Evolutionary conservation across 352 stramenopile genomes (phyloP).

Genomic region (Phytophthora cryptogea): DNA sequence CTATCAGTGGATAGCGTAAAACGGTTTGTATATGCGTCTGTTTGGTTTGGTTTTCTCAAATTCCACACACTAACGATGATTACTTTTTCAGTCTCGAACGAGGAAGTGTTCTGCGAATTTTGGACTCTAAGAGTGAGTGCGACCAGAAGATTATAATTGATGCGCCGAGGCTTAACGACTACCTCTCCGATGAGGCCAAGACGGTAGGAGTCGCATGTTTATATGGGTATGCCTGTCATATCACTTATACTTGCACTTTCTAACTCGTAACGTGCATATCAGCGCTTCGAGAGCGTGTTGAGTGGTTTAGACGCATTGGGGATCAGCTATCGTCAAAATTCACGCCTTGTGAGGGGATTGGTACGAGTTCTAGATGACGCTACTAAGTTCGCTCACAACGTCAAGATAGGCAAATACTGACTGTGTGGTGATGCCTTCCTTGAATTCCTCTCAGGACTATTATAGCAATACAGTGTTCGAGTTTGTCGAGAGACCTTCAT

Average conservation of each 20-base stretch:
- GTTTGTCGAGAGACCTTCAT: conserved; percentile 66
- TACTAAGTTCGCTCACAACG: not conserved
- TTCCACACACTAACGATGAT: not conserved
- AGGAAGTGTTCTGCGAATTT: conserved; percentile 84
- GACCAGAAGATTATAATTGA: conserved; percentile 72
- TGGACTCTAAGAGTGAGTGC: conserved; percentile 81
- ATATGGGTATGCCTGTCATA: not conserved
- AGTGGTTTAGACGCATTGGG: conserved; percentile 61
- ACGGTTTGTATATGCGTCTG: conserved; percentile 38
- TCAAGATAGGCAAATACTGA: not conserved
- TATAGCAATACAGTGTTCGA: conserved; percentile 92
- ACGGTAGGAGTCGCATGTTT: conserved; percentile 30
- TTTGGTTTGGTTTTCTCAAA: not conserved
- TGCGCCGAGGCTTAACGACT: conserved; percentile 69
- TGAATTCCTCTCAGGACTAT: conserved; percentile 66
- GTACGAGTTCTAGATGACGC: conserved; percentile 30
- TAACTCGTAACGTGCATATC: conserved; percentile 1
- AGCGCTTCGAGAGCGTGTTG: conserved; percentile 78
- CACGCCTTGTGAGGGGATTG: conserved; percentile 80
- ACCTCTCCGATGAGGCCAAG: conserved; percentile 61
- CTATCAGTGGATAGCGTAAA: conserved; percentile 79
- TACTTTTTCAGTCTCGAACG: conserved; percentile 58
- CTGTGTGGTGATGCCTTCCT: conserved; percentile 3
- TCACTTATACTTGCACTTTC: conserved; percentile 4
- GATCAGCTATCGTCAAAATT: conserved; percentile 66